Evolutionary conservation across 2,329 filamentous ascomycete species (phyloP).

Genomic region (Daldinia sp.): DNA sequence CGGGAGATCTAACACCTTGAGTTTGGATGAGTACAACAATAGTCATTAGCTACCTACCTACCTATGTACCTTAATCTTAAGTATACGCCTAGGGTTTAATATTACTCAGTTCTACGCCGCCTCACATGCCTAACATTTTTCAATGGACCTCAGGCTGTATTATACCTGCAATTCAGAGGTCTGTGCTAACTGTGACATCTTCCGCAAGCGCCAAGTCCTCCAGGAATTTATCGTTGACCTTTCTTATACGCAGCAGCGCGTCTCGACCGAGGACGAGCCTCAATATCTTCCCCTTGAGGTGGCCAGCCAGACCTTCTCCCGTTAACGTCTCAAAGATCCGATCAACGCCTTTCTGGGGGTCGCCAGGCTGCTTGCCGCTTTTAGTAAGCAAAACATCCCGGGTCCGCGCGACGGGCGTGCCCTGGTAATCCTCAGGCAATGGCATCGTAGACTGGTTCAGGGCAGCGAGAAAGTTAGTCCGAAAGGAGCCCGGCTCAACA

Average conservation of each 20-base stretch:
- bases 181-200: constrained; percentile 44
- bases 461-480: constrained; percentile 56
- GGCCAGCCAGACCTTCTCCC: constrained; percentile 50
- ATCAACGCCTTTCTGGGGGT: constrained; percentile 53
- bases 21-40: neutral
- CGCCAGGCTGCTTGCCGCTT: constrained; percentile 48
- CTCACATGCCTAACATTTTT: neutral
- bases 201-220: constrained; percentile 42
- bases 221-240: constrained; percentile 40
- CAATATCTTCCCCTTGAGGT: constrained; percentile 51
- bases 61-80: neutral
- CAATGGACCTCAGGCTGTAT: neutral
- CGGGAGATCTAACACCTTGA: neutral
- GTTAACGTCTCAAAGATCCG: constrained; percentile 55
- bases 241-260: constrained; percentile 41
- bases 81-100: constrained; percentile 4
- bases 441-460: constrained; percentile 27
- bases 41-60: too few relatives aligned
- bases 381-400: constrained; percentile 33
- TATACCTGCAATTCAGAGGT: constrained; percentile 20
- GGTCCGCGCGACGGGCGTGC: constrained; percentile 28
- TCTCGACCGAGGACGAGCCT: constrained; percentile 56
- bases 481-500: constrained; percentile 58
- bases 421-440: constrained; percentile 45
- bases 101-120: neutral